Conservation (phyloP, 2,329 filamentous ascomycete species). For the Pezicula rhizophila region DNA sequence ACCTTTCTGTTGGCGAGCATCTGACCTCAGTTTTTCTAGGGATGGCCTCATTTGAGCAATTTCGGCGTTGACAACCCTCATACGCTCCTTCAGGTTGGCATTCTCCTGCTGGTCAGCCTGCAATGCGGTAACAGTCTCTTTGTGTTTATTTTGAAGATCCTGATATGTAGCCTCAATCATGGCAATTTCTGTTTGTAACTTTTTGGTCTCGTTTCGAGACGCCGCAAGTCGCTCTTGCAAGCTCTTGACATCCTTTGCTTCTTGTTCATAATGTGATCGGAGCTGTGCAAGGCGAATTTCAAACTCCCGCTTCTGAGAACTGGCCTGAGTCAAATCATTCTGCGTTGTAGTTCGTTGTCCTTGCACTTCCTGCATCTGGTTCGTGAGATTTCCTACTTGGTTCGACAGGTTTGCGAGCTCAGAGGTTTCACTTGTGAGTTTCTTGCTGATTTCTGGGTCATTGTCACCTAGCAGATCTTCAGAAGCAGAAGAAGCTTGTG, state of each 20-base stretch:
- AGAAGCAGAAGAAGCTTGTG: constrained; percentile 42
- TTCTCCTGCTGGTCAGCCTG: constrained; percentile 90
- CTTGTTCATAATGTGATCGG: constrained; percentile 84
- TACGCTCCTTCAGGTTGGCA: constrained; percentile 75
- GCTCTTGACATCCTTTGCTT: constrained; percentile 77
- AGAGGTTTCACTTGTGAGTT: constrained; percentile 79
- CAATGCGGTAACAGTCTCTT: constrained; percentile 65
- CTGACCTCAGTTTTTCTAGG: constrained; percentile 86
- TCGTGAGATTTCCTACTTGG: constrained; percentile 84
- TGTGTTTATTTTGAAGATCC: constrained; percentile 78
- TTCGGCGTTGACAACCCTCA: constrained; percentile 75
- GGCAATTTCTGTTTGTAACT: constrained; percentile 77
- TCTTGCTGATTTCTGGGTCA: constrained; percentile 83
- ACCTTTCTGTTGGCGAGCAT: constrained; percentile 92
- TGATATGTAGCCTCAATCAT: constrained; percentile 74
- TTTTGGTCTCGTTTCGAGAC: constrained; percentile 75
- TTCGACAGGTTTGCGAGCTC: constrained; percentile 95
- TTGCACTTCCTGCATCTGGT: constrained; percentile 91
- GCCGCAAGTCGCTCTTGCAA: constrained; percentile 76
- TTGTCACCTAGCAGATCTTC: constrained; percentile 90
- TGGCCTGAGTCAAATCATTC: constrained; percentile 74
- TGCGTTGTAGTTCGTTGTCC: constrained; percentile 73
- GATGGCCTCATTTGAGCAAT: constrained; percentile 80
- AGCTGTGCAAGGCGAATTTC: constrained; percentile 84
- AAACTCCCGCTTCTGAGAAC: constrained; percentile 85